Conservation (phyloP, 2,329 filamentous ascomycete species). For the Penicillium sp. region DNA sequence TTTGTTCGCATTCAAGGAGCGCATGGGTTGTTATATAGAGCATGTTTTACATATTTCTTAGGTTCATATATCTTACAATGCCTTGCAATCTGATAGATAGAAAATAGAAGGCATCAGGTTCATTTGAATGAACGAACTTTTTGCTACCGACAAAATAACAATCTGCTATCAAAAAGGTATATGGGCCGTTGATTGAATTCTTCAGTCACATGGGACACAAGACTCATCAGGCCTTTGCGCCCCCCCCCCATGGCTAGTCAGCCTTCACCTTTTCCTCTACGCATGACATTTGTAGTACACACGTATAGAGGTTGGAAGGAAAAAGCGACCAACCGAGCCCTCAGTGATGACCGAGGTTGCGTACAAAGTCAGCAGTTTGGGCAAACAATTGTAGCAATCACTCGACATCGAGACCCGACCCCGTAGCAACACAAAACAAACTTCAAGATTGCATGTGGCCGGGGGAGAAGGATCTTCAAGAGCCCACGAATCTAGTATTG, state of each 20-base stretch:
- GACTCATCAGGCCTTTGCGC: constrained; percentile 21
- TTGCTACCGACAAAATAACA: constrained; percentile 30
- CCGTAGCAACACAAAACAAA: constrained; percentile 14
- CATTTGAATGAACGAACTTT: constrained; percentile 27
- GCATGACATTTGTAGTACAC: constrained; percentile 2
- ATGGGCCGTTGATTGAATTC: constrained; percentile 28
- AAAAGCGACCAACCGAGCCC: constrained; percentile 24
- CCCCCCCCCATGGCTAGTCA: constrained; percentile 19
- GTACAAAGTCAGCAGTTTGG: constrained; percentile 11
- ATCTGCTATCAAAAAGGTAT: constrained; percentile 30
- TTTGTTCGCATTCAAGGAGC: neutral
- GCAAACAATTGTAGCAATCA: constrained; percentile 23
- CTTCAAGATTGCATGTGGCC: constrained; percentile 6
- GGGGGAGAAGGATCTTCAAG: constrained; percentile 20
- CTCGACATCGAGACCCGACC: constrained; percentile 25
- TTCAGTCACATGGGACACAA: constrained; percentile 28
- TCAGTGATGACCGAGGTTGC: constrained; percentile 21
- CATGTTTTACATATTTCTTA: neutral
- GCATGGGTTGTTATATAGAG: neutral
- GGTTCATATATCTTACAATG: neutral
- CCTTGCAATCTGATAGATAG: neutral
- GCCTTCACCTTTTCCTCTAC: constrained; percentile 13
- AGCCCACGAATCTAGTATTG: constrained; percentile 29
- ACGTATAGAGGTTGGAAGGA: constrained; percentile 3
- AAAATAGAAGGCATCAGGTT: constrained; percentile 17